Conservation (phyloP, 371 early-diverging fungal genomes). For the Catenaria anguillulae region DNA sequence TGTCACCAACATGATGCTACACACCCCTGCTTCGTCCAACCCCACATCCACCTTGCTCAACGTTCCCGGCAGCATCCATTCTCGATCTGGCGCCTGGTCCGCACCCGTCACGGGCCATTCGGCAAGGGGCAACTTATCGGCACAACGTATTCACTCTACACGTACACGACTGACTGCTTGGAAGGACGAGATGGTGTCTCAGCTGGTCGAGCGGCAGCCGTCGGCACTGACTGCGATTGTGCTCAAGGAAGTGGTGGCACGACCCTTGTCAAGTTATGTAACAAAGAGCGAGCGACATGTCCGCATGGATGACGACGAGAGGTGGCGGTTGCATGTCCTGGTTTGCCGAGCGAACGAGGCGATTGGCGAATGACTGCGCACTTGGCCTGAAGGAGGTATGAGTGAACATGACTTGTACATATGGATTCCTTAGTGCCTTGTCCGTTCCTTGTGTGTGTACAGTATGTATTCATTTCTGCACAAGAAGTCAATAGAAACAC, state of each 20-base stretch:
- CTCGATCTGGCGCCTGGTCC: too few relatives aligned
- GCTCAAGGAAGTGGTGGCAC: not conserved
- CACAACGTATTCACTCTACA: not conserved
- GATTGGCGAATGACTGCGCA: too few relatives aligned
- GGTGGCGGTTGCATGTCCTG: not conserved
- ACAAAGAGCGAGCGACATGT: not conserved
- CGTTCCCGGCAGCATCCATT: too few relatives aligned
- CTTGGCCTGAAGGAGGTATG: too few relatives aligned
- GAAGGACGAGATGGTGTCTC: not conserved
- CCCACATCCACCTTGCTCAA: too few relatives aligned
- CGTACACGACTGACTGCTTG: not conserved
- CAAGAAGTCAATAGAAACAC: too few relatives aligned
- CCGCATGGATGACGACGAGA: not conserved
- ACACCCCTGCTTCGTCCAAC: too few relatives aligned
- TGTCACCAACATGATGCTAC: too few relatives aligned
- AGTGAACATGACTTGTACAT: too few relatives aligned
- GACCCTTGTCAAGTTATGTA: not conserved
- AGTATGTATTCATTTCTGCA: too few relatives aligned
- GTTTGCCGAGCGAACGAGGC: not conserved
- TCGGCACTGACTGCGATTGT: not conserved
- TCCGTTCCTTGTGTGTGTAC: too few relatives aligned
- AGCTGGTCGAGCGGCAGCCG: not conserved
- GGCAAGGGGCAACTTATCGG: not conserved
- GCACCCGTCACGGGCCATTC: not conserved
- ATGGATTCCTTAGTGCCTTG: too few relatives aligned